Conservation (phyloP, 371 early-diverging fungal species). For the Circinella umbellata region DNA sequence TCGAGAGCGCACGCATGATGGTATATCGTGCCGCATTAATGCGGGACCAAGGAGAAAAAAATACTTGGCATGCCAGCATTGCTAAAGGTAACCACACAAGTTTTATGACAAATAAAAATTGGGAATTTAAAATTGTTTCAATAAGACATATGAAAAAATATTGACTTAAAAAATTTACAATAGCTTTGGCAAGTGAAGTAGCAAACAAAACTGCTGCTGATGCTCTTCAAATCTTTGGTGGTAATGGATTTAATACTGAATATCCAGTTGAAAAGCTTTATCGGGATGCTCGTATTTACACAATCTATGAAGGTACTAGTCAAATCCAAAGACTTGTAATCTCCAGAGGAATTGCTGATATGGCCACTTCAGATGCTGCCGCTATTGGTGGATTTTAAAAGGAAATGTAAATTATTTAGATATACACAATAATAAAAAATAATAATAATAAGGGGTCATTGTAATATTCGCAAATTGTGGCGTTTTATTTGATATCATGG, state of each 20-base stretch:
- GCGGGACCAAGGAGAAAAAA: constrained; percentile 83
- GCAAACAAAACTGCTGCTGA: constrained; percentile 96
- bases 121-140: not conserved
- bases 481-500: no score
- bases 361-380: constrained; percentile 39
- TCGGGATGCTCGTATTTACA: constrained; percentile 94
- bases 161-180: not conserved
- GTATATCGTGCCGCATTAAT: constrained; percentile 86
- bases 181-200: constrained; percentile 86
- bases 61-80: constrained; percentile 95
- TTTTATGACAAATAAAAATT: no score
- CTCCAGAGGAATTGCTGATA: constrained; percentile 75
- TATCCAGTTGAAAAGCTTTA: constrained; percentile 92
- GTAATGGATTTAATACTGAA: constrained; percentile 91
- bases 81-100: constrained; percentile 71
- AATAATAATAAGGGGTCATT: no score
- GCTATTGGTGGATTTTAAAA: constrained; percentile 48
- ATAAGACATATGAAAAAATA: not conserved
- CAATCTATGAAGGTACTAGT: constrained; percentile 96
- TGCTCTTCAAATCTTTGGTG: constrained; percentile 97
- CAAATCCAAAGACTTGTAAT: constrained; percentile 95
- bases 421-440: no score
- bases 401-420: not conserved
- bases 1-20: constrained; percentile 89
- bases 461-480: no score